Percentiles rank a stretch among this genome's conserved stretches.
phyloP scores from a whole-genome alignment of 1,139 yeast species.

The Sugiyamaella pinicola region DNA sequence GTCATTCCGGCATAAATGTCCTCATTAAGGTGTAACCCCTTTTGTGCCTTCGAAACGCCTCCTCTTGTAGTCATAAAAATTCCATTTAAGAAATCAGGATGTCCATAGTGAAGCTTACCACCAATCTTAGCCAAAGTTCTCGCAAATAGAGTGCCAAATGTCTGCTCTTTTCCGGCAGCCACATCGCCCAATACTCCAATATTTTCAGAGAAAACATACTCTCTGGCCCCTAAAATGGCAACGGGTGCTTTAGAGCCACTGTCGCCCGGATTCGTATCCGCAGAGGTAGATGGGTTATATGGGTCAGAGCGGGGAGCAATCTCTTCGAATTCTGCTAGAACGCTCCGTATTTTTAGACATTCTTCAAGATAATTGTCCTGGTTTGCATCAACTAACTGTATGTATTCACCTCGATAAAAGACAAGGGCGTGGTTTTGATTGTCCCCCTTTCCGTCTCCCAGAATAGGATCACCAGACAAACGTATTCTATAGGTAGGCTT shows the following conservation, averaged over 20 bases:
- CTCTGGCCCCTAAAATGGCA: conserved; percentile 87
- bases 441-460: conserved; percentile 90
- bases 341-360: conserved; percentile 76
- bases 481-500: conserved; percentile 56
- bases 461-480: conserved; percentile 81
- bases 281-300: conserved; percentile 5
- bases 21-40: conserved; percentile 81
- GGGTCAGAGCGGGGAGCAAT: conserved; percentile 38
- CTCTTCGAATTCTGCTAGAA: conserved; percentile 80
- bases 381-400: conserved; percentile 85
- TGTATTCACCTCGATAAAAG: conserved; percentile 81
- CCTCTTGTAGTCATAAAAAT: conserved; percentile 90
- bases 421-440: conserved; percentile 80
- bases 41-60: conserved; percentile 87
- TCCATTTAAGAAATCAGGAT: conserved; percentile 84
- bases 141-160: conserved; percentile 88
- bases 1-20: conserved; percentile 93
- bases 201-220: conserved; percentile 83
- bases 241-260: conserved; percentile 52
- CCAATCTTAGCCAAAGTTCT: conserved; percentile 84
- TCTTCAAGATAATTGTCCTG: conserved; percentile 88
- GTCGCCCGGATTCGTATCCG: background rate
- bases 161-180: conserved; percentile 92
- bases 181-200: conserved; percentile 86
- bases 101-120: conserved; percentile 88